Percentiles rank a stretch among this genome's conserved stretches.
Conservation (phyloP, 1,284 basidiomycete species). For the Tremellales sp. region DNA sequence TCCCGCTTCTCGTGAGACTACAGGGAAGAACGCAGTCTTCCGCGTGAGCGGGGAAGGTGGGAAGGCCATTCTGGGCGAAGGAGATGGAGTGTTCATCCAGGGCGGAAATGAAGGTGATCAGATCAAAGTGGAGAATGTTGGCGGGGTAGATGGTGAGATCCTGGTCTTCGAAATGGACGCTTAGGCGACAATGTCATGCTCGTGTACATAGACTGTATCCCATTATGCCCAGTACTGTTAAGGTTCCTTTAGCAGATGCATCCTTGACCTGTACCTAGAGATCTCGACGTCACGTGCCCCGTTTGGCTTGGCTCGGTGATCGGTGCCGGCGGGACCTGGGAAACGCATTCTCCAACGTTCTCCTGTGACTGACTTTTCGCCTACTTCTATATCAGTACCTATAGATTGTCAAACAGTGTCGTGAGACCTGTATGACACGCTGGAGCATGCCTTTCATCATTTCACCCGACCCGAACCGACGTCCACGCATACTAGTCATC, state of each 20-base stretch:
- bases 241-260: too few relatives aligned
- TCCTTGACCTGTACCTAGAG: not conserved
- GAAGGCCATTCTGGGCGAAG: conserved; percentile 55
- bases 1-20: conserved; percentile 35
- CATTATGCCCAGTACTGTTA: not conserved
- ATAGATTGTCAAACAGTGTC: too few relatives aligned
- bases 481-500: not conserved
- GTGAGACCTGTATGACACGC: too few relatives aligned
- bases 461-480: not conserved
- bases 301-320: too few relatives aligned
- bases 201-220: not conserved
- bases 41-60: conserved; percentile 44
- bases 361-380: too few relatives aligned
- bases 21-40: conserved; percentile 18
- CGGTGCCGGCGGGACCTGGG: too few relatives aligned
- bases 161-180: conserved; percentile 65
- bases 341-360: too few relatives aligned
- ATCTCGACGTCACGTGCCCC: too few relatives aligned
- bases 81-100: conserved; percentile 67
- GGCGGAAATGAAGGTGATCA: conserved; percentile 55
- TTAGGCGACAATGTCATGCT: conserved; percentile 1
- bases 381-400: too few relatives aligned
- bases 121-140: conserved; percentile 56
- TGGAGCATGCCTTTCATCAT: not conserved
- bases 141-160: conserved; percentile 61